Conservation (phyloP, 208 protist species). For the Leptomonas pyrrhocoris region DNA sequence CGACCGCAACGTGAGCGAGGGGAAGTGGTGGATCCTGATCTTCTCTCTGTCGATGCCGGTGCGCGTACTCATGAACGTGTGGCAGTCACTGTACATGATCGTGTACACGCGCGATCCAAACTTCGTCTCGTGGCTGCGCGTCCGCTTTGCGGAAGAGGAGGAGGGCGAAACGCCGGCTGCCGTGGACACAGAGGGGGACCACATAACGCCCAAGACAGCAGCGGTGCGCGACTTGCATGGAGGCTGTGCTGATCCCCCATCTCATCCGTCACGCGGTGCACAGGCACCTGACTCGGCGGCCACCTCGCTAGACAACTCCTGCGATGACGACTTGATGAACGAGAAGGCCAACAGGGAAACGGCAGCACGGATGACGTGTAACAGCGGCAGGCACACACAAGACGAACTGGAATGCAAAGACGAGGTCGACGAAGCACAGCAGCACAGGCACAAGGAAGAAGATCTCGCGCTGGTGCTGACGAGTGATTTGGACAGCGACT, state of each 20-base stretch:
- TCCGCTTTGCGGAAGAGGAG: slow-evolving; percentile 14
- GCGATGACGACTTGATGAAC: too few relatives aligned
- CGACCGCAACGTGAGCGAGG: slow-evolving; percentile 38
- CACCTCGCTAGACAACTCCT: too few relatives aligned
- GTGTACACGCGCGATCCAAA: slow-evolving; percentile 68
- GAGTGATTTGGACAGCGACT: slow-evolving; percentile 2
- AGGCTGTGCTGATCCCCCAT: too few relatives aligned
- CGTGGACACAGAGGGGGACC: neutral
- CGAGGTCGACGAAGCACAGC: neutral
- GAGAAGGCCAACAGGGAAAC: too few relatives aligned
- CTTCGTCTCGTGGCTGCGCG: slow-evolving; percentile 52
- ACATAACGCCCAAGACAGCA: neutral
- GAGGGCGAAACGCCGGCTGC: neutral
- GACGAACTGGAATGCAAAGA: neutral
- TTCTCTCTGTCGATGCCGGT: slow-evolving; percentile 83
- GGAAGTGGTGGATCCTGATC: slow-evolving; percentile 74
- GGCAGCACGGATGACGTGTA: neutral
- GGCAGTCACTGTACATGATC: slow-evolving; percentile 86
- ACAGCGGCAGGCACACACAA: too few relatives aligned
- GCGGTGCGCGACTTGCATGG: too few relatives aligned
- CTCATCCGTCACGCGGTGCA: too few relatives aligned
- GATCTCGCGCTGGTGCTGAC: neutral
- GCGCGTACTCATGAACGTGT: slow-evolving; percentile 80
- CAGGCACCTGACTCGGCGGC: too few relatives aligned
- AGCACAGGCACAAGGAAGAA: neutral